These are phyloP conservation scores for Penicillium sclerotigenum DNA, from an alignment of 2,329 filamentous ascomycete genomes.

Conservation along the genomic window DNA sequence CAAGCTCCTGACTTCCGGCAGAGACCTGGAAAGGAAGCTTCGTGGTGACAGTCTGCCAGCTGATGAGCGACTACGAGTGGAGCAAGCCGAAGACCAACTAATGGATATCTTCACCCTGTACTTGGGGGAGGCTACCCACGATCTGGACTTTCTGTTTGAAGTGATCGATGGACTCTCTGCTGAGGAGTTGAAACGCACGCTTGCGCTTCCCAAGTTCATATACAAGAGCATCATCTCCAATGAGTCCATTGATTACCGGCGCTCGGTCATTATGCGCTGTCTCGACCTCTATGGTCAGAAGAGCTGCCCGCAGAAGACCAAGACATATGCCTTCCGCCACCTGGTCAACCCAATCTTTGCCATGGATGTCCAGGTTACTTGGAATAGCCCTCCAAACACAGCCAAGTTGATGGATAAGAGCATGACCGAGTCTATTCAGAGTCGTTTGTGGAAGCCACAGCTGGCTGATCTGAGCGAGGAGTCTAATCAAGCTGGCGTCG, in stretches of 20 bases:
- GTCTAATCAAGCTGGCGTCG: slow-evolving; percentile 76
- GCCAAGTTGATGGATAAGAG: slow-evolving; percentile 78
- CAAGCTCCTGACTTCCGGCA: slow-evolving; percentile 62
- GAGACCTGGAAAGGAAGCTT: slow-evolving; percentile 73
- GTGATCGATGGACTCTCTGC: slow-evolving; percentile 80
- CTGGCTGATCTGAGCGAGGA: slow-evolving; percentile 80
- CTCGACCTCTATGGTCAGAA: slow-evolving; percentile 82
- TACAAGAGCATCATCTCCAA: slow-evolving; percentile 81
- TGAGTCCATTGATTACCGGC: slow-evolving; percentile 82
- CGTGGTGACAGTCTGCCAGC: slow-evolving; percentile 67
- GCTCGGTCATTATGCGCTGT: slow-evolving; percentile 74
- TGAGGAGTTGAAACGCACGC: slow-evolving; percentile 74
- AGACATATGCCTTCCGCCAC: slow-evolving; percentile 87
- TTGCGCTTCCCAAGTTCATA: slow-evolving; percentile 75
- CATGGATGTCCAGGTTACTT: slow-evolving; percentile 89
- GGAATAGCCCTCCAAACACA: slow-evolving; percentile 57
- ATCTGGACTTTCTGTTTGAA: slow-evolving; percentile 79
- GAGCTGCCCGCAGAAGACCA: slow-evolving; percentile 78
- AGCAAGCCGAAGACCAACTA: slow-evolving; percentile 84
- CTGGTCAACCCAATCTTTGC: slow-evolving; percentile 94
- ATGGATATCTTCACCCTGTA: slow-evolving; percentile 82
- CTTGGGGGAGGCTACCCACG: slow-evolving; percentile 68
- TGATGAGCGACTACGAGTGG: slow-evolving; percentile 74
- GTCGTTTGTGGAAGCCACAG: slow-evolving; percentile 90
- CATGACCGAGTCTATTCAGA: slow-evolving; percentile 85